Evolutionary conservation across 345 rosid genomes (phyloP).

Genomic region (Salix viminalis): DNA sequence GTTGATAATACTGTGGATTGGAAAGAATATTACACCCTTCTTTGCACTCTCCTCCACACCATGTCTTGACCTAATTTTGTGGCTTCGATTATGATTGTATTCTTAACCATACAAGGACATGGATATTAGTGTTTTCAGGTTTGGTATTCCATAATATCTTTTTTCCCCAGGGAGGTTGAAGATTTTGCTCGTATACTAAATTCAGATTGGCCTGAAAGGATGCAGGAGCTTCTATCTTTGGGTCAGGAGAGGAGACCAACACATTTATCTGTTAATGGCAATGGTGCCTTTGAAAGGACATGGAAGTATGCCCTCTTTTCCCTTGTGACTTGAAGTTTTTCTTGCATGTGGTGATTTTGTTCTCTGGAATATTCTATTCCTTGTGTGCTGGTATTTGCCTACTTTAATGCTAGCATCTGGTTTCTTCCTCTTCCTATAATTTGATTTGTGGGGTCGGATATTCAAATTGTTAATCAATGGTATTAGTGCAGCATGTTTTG

Average conservation of each 20-base stretch:
- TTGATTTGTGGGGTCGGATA: background rate
- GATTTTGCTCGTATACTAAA: slow-evolving; percentile 31
- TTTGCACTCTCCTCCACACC: background rate
- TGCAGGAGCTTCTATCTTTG: slow-evolving; percentile 25
- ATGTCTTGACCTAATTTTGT: background rate
- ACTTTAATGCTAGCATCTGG: background rate
- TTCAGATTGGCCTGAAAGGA: slow-evolving; percentile 32
- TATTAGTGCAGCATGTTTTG: background rate
- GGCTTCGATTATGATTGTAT: background rate
- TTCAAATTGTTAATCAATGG: background rate
- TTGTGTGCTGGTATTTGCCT: background rate
- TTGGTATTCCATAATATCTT: background rate
- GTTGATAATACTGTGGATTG: background rate
- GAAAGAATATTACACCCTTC: background rate
- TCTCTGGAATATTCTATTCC: background rate
- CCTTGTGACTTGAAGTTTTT: background rate
- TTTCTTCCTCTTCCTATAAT: background rate
- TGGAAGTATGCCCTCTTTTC: slow-evolving; percentile 19
- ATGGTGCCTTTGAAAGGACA: slow-evolving; percentile 14
- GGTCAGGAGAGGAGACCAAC: slow-evolving; percentile 18
- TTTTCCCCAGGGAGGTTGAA: slow-evolving; percentile 25
- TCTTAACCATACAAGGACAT: background rate
- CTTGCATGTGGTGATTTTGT: background rate
- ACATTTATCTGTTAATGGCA: slow-evolving; percentile 13
- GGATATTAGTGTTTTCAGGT: background rate